Base-by-base conservation (phyloP, 306 rosid species). In the Glycine soja region DNA sequence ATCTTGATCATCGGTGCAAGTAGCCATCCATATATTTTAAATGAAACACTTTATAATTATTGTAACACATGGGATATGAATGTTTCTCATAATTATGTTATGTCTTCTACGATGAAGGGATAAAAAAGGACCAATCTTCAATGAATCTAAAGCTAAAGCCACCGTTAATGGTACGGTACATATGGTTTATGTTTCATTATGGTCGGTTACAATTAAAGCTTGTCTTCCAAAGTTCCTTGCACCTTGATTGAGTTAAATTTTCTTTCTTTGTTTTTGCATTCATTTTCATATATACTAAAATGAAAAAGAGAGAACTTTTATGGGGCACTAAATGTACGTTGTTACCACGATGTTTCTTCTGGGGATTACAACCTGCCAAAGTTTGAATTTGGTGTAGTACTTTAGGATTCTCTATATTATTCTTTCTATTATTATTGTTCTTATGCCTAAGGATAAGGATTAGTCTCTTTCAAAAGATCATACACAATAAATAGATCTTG, bases 141-240 rank as follows among this genome's bases (percentile, higher is more conserved):
- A 79, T 50, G 86, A 52, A 80, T 84, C 86, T 79, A 57, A 70
- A 24, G 85, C 74, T 84, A 85, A 66, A 76, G 86, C 70, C 89
- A 85, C 85, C 84, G 79, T 15, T 38, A 70, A 72, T 66, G 80
- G 34, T 38, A 48, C 14, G 52, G 52, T 43, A 9, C 53, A 19
- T 45, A 45, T 24, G 74, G 59, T 82, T 80, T 46, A 34, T 38
- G 48, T 12, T 51, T 72, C 75, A 57, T 79, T 75, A 80, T 70
- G 73, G 57, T 88, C 79, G 82, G 85, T 81, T 34, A 40, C 70
- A 24, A 63, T 75, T 38, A 79, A 82, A 59, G 16, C 14, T 62
- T 74, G 63, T 50, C 84, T 57, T 75, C 62, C 78, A 68, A 75
- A 46, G 72, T 79, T 85, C 52, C 30, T 1, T 74, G 83, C 40